Conservation (phyloP, 1,284 basidiomycete genomes). For the Cystobasidium sp. region DNA sequence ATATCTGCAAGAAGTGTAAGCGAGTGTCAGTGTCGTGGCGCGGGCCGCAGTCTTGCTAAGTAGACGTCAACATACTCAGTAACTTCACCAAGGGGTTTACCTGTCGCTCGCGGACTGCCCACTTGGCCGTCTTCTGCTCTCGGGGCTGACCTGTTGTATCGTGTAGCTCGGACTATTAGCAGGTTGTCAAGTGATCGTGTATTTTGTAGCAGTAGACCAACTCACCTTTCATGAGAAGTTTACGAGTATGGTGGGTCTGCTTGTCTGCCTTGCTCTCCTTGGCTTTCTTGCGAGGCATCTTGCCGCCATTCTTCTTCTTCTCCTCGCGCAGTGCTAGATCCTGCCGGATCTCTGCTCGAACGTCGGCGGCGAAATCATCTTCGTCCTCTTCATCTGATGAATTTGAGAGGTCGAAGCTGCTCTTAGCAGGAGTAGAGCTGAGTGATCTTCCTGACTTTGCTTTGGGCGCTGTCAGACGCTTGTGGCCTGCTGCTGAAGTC, state of each 20-base stretch:
- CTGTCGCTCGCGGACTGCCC: conserved; percentile 35
- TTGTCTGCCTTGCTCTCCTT: conserved; percentile 27
- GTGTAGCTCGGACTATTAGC: not conserved
- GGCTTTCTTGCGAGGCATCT: conserved; percentile 12
- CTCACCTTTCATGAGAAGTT: conserved; percentile 19
- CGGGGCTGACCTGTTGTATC: conserved; percentile 20
- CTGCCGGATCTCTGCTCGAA: conserved; percentile 20
- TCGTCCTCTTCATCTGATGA: conserved; percentile 10
- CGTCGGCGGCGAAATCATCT: conserved; percentile 35
- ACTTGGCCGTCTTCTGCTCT: conserved; percentile 36
- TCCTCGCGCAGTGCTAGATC: conserved; percentile 19
- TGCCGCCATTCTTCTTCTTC: conserved; percentile 23
- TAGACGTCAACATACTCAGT: conserved; percentile 2
- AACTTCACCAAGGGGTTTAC: conserved; percentile 28
- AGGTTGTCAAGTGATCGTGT: not conserved
- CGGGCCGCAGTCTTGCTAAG: not conserved
- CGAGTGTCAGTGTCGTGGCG: not conserved
- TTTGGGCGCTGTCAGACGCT: conserved; percentile 5
- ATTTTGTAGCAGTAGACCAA: not conserved
- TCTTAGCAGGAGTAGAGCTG: not conserved
- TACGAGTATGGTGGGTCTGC: conserved; percentile 28
- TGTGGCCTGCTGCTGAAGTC: not conserved
- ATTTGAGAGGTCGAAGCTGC: conserved; percentile 17
- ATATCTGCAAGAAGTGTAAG: conserved; percentile 10
- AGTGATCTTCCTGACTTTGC: not conserved